phyloP scores from a whole-genome alignment of 257 asterid genomes.

The Penstemon eatonii region DNA sequence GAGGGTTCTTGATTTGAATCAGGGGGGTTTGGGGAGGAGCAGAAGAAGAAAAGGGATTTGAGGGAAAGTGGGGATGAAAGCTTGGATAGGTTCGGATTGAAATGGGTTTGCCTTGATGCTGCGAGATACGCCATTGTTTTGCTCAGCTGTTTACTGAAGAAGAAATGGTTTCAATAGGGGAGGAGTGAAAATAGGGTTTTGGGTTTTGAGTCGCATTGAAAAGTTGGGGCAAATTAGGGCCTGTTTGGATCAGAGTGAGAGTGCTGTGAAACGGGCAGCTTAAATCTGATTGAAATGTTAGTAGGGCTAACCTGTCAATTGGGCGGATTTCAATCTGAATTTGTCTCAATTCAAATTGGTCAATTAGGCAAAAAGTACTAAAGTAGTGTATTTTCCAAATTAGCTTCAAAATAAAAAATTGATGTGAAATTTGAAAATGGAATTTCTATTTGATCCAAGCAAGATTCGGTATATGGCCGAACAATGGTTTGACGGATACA shows the following conservation, averaged over 20 bases:
- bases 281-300: no score
- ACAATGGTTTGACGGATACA: no score
- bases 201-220: slow-evolving; percentile 9
- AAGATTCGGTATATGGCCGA: no score
- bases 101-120: slow-evolving; percentile 38
- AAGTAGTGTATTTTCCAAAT: no score
- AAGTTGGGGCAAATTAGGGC: slow-evolving; percentile 11
- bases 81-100: slow-evolving; percentile 35
- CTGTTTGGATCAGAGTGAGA: not conserved
- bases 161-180: not conserved
- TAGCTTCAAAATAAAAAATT: no score
- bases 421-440: no score
- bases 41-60: slow-evolving; percentile 44
- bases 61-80: slow-evolving; percentile 43
- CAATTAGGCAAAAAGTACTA: no score
- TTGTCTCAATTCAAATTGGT: no score
- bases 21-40: slow-evolving; percentile 38
- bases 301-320: no score
- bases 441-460: no score
- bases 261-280: no score
- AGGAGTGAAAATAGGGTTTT: slow-evolving; percentile 24
- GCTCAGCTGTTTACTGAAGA: slow-evolving; percentile 18
- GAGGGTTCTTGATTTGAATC: slow-evolving; percentile 26
- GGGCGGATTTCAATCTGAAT: no score
- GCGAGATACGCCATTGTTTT: slow-evolving; percentile 49